Evolutionary conservation across 2,329 filamentous ascomycete species (phyloP).

Genomic region (Fusarium poae): DNA sequence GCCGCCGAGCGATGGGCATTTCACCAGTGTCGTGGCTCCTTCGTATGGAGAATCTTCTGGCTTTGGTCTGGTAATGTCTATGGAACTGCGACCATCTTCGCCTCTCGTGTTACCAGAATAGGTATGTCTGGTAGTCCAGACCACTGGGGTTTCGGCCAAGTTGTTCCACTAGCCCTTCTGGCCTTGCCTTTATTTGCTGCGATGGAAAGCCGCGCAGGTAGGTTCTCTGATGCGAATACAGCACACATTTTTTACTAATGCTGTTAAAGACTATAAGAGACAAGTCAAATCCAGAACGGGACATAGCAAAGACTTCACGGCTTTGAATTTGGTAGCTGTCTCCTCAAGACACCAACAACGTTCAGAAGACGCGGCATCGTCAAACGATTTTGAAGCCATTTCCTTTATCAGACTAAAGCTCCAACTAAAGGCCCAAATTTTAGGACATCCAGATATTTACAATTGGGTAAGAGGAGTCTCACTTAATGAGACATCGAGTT

Average conservation of each 20-base stretch:
- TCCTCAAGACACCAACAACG: no score
- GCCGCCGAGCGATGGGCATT: background rate
- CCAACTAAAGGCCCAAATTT: rapidly evolving
- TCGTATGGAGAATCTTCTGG: conserved; percentile 1
- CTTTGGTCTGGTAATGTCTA: background rate
- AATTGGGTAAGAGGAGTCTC: background rate
- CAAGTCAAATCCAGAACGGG: background rate
- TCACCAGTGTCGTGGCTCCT: background rate
- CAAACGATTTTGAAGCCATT: background rate
- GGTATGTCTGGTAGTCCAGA: background rate
- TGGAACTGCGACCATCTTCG: background rate
- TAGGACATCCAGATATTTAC: background rate
- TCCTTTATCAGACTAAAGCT: rapidly evolving
- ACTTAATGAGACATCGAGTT: background rate
- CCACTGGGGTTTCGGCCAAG: background rate
- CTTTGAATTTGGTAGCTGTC: no score
- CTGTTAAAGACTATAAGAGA: background rate
- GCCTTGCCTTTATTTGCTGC: background rate
- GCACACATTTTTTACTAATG: rapidly evolving
- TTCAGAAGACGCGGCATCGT: background rate
- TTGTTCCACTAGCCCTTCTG: background rate
- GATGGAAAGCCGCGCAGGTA: background rate
- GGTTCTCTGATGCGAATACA: rapidly evolving
- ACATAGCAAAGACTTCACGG: no score
- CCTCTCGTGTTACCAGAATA: rapidly evolving